These are phyloP conservation scores for Apiotrichum montevideense DNA, from an alignment of 1,284 basidiomycete genomes.

Conservation along the genomic window DNA sequence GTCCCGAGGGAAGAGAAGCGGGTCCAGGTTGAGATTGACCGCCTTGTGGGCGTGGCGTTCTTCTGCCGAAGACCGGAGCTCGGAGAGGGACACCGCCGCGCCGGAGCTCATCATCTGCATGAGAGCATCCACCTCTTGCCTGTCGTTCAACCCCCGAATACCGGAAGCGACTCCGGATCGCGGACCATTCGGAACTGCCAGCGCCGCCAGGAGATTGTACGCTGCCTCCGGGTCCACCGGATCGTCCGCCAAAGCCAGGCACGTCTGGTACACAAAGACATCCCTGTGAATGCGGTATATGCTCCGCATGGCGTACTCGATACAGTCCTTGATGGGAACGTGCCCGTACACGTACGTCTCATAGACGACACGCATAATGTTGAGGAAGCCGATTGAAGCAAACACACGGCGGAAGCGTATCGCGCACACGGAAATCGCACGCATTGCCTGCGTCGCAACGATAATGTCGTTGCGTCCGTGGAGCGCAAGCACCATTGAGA, in stretches of 20 bases:
- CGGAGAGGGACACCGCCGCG: conserved; percentile 49
- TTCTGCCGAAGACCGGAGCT: conserved; percentile 58
- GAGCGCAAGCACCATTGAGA: conserved; percentile 59
- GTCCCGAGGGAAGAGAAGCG: conserved; percentile 56
- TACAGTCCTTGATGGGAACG: conserved; percentile 56
- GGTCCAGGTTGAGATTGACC: conserved; percentile 56
- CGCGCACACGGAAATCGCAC: conserved; percentile 62
- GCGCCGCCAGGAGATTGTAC: conserved; percentile 27
- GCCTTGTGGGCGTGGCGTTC: conserved; percentile 51
- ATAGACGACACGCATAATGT: conserved; percentile 64
- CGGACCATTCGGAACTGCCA: conserved; percentile 20
- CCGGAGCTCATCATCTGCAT: conserved; percentile 51
- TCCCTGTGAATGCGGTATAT: conserved; percentile 72
- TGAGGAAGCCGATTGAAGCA: conserved; percentile 61
- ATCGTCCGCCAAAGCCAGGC: conserved; percentile 58
- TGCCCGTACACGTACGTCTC: conserved; percentile 60
- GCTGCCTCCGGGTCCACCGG: conserved; percentile 51
- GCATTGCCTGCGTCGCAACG: conserved; percentile 60
- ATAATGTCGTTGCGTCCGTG: conserved; percentile 68
- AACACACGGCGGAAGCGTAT: conserved; percentile 71
- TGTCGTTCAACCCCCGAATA: conserved; percentile 60
- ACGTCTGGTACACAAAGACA: conserved; percentile 65
- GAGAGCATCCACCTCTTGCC: conserved; percentile 65
- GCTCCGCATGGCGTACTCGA: conserved; percentile 65
- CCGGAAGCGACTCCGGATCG: conserved; percentile 52